Evolutionary conservation across 2,329 filamentous ascomycete genomes (phyloP).

Genomic region (Clonostachys sp.): DNA sequence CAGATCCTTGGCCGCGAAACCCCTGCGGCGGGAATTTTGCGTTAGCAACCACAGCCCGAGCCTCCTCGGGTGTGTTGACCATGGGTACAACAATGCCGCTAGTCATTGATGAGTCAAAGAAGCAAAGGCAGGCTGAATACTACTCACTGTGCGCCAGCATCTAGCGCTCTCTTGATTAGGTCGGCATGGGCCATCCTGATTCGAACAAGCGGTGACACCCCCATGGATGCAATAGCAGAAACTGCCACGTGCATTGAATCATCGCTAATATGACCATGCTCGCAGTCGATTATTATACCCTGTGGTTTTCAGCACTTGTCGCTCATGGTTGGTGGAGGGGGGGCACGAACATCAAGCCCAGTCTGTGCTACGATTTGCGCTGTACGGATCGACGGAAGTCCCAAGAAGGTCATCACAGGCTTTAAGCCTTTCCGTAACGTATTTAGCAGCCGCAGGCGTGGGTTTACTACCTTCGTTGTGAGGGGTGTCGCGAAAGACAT

Average conservation of each 20-base stretch:
- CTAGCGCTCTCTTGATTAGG: slow-evolving; percentile 35
- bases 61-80: slow-evolving; percentile 34
- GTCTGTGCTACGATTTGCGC: no score
- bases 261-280: slow-evolving; percentile 35
- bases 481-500: no score
- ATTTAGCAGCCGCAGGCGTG: no score
- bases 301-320: background rate
- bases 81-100: slow-evolving; percentile 34
- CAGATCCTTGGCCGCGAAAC: slow-evolving; percentile 34
- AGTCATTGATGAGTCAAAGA: no score
- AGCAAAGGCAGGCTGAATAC: no score
- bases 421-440: no score
- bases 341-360: no score
- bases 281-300: slow-evolving; percentile 41
- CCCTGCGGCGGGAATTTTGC: slow-evolving; percentile 39
- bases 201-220: slow-evolving; percentile 32
- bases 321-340: no score
- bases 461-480: no score
- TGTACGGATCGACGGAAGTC: no score
- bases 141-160: slow-evolving; percentile 26
- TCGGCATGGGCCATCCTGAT: slow-evolving; percentile 21
- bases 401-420: no score
- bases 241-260: slow-evolving; percentile 38
- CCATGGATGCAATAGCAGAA: slow-evolving; percentile 30
- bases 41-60: slow-evolving; percentile 25